Evolutionary conservation across 1,139 yeast species (phyloP).

Genomic region (Yamadazyma taylorii): DNA sequence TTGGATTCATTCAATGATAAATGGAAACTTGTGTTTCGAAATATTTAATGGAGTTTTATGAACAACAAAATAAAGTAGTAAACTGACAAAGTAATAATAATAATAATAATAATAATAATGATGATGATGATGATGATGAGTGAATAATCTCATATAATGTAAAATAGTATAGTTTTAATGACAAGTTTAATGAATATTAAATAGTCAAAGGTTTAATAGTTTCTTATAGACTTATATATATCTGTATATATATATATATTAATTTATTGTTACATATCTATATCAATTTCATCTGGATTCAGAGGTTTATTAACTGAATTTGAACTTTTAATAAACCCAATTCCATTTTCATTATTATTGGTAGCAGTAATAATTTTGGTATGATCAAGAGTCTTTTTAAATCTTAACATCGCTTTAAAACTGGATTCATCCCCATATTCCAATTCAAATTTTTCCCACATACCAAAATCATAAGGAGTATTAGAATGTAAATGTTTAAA

Average conservation of each 20-base stretch:
- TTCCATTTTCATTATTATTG: constrained; percentile 23
- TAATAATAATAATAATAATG: no score
- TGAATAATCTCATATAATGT: no score
- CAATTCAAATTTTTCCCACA: constrained; percentile 76
- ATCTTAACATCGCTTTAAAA: constrained; percentile 72
- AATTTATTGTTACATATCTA: constrained; percentile 45
- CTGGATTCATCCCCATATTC: constrained; percentile 68
- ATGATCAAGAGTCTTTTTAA: constrained; percentile 40
- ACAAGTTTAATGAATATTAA: no score
- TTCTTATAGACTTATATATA: background rate
- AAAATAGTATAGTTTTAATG: background rate
- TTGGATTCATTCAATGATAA: constrained; percentile 40
- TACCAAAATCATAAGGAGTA: constrained; percentile 16
- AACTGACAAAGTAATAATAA: no score
- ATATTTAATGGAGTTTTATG: constrained; percentile 6
- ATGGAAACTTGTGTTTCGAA: constrained; percentile 34
- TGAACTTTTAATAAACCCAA: constrained; percentile 58
- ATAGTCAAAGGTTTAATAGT: background rate
- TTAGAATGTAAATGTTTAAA: constrained; percentile 36
- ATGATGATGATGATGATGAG: no score
- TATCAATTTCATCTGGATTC: constrained; percentile 70
- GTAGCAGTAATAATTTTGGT: constrained; percentile 6
- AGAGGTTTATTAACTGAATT: constrained; percentile 9
- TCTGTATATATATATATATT: constrained; percentile 10
- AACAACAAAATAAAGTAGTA: no score